Base-by-base conservation (phyloP, 352 stramenopile species). In the Globisporangium takayamanum region DNA sequence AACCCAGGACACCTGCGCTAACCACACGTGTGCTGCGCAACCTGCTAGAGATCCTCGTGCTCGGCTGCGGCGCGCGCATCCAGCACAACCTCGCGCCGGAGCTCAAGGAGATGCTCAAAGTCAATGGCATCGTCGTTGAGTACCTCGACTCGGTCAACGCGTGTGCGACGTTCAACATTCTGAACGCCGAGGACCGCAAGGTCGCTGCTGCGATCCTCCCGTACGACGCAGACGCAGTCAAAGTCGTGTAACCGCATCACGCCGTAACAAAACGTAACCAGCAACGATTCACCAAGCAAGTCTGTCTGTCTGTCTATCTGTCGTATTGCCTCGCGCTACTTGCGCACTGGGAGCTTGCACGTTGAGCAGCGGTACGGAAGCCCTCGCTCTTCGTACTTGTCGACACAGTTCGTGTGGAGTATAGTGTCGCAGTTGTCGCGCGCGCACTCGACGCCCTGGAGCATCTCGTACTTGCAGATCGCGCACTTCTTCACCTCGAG, bases 91-190 rank as follows among this genome's bases (percentile, higher is more conserved):
- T 94, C n/a, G 66, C 67, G 26, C 70, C 80, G 14, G 67, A 81
- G 39, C 47, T 89, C 53, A 87, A 88, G 50, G 66, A 92, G 36
- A 79, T 89, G 59, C 74, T 94, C 57, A 92, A 90, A 60, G 67
- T 79, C 44, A 84, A 91, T 51, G 84, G 84, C 52, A 92, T 94
- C 56, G 84, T 94, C 26, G 79, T 94, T 28, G 84, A 94, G 63
- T 92, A 92, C 62, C 46, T 91, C 41, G 84, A 94, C 69, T 89
- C 82, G 36, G 67, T 88, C 48, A 92, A 94, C 57, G 85, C 87
- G 12, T 92, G 87, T 54, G 82, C 85, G 47, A 96, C 85, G n/a
- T 96, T 94, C 68, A 96, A 96, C 60, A 89, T 96, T 62, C 69
- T 96, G n/a, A 96, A 94, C 70, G 84, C 84, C n/a, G 85, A 96